Evolutionary conservation across 176 grass and related monocot genomes (phyloP), one percentile per base, ranked within the genome.

Genomic region (Triticum monococcum): DNA sequence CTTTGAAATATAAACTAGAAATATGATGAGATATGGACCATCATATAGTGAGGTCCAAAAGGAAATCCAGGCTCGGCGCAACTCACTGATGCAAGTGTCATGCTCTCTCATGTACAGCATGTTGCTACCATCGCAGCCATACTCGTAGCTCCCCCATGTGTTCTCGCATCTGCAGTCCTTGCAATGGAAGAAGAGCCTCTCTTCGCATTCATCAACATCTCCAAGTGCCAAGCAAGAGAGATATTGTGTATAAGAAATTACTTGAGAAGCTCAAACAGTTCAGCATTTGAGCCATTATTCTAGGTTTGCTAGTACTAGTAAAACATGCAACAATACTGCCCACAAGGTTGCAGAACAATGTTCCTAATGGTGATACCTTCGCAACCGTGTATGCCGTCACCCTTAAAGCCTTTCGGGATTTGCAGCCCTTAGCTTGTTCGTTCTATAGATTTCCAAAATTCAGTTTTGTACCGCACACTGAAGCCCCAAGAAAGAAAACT

Each of bases 131-230:
- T 87, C 88, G 5, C 94, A 97, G 65, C 87, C 90, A 82, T 92
- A 97, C 16, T 97, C 94, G 25, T 94, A 97, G 85, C 94, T 97
- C 65, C 94, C 94, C 87, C 87, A 97, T 77, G 94, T 94, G 48
- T 97, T 97, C 31, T 90, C 83, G 56, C 94, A 97, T 63, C 80
- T 77, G 66, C 95, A 97, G 32, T 80, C 88, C 40, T 48, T 88
- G 77, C 95, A 97, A 68, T 97, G 90, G 64, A 92, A 97, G 81
- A 81, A 93, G 70, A 88, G 86, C 11, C 90, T 94, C 65, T 97
- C 95, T 48, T 89, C 87, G 90, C 95, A 97, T 36, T 97, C 95
- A 85, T 97, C 95, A 66, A 97, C 64, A 81, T 97, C 92, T 97
- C 86, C 30, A 31, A 31, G 30, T 31, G 30, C 30, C 30, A 31